phyloP scores from a whole-genome alignment of 495 filamentous ascomycete species.

The Cercophora newfieldiana region DNA sequence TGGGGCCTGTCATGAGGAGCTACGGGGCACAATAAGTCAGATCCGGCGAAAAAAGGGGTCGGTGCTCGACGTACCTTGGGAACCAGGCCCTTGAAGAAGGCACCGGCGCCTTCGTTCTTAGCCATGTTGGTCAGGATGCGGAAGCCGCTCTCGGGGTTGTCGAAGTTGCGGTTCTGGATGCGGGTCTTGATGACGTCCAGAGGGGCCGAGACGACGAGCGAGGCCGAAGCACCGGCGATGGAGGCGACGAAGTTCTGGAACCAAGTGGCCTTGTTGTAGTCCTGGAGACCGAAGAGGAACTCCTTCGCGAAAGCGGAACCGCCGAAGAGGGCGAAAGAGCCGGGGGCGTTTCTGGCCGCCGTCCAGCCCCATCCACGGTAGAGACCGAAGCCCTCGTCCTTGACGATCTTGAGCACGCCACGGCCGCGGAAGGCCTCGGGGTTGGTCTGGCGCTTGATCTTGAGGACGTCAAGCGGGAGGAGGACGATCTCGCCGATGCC shows the following conservation, averaged over 20 bases:
- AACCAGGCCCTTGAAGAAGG: constrained; percentile 97
- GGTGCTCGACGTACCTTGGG: constrained; percentile 65
- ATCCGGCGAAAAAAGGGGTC: background rate
- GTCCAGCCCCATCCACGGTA: constrained; percentile 98
- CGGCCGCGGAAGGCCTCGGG: constrained; percentile 95
- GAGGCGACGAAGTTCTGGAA: constrained; percentile 96
- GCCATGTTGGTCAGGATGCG: constrained; percentile 85
- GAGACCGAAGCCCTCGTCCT: constrained; percentile 92
- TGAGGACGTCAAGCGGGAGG: constrained; percentile 92
- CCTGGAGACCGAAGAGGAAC: constrained; percentile 78
- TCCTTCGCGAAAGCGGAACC: constrained; percentile 98
- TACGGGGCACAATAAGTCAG: constrained; percentile 22
- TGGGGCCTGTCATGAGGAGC: constrained; percentile 97
- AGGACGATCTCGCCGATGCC: constrained; percentile 97
- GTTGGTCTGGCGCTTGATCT: constrained; percentile 99
- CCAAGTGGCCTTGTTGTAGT: constrained; percentile 97
- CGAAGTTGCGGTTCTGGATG: constrained; percentile 99
- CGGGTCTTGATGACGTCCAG: constrained; percentile 99
- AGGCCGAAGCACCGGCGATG: constrained; percentile 88
- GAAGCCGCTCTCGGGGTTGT: constrained; percentile 93
- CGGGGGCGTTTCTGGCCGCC: constrained; percentile 93
- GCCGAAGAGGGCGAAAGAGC: constrained; percentile 97
- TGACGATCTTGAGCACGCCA: constrained; percentile 83
- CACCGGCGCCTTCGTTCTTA: constrained; percentile 76
- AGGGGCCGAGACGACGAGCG: constrained; percentile 88